Conservation (phyloP, 2,329 filamentous ascomycete genomes). For the Colletotrichum chlorophyti region DNA sequence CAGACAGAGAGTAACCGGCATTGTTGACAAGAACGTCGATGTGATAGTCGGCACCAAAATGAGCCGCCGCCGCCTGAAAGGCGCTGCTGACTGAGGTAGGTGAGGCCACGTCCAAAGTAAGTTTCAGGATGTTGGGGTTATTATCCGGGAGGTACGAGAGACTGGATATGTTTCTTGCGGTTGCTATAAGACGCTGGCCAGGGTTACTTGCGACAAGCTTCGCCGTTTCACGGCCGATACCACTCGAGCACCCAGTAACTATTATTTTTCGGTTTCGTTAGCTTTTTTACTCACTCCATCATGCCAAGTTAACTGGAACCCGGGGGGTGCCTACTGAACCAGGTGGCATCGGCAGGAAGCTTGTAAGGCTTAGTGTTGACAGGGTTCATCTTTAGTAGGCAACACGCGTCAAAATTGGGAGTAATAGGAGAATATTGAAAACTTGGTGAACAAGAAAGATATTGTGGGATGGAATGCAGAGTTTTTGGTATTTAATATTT, state of each 20-base stretch:
- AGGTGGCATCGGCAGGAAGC: conserved; percentile 1
- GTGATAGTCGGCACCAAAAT: conserved; percentile 50
- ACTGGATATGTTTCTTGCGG: conserved; percentile 45
- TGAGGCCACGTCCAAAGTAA: conserved; percentile 61
- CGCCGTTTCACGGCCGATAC: conserved; percentile 51
- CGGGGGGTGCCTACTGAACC: neutral
- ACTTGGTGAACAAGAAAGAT: too few species aligned
- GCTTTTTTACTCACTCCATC: too few species aligned
- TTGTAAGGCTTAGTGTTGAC: neutral
- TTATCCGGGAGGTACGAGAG: conserved; percentile 45
- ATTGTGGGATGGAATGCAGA: too few species aligned
- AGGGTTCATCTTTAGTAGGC: too few species aligned
- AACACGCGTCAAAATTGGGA: too few species aligned
- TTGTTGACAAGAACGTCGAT: conserved; percentile 8
- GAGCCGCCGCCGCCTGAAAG: conserved; percentile 45
- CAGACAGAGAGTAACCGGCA: conserved; percentile 5
- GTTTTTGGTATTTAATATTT: too few species aligned
- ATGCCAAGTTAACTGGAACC: too few species aligned
- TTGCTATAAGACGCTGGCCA: conserved; percentile 53
- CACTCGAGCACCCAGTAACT: conserved; percentile 55
- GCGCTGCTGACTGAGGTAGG: conserved; percentile 44
- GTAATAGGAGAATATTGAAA: too few species aligned
- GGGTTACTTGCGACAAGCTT: conserved; percentile 41
- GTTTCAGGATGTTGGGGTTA: conserved; percentile 51
- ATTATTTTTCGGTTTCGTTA: neutral